phyloP scores from a whole-genome alignment of 176 grass and related monocot genomes.

The Saccharum spontaneum region DNA sequence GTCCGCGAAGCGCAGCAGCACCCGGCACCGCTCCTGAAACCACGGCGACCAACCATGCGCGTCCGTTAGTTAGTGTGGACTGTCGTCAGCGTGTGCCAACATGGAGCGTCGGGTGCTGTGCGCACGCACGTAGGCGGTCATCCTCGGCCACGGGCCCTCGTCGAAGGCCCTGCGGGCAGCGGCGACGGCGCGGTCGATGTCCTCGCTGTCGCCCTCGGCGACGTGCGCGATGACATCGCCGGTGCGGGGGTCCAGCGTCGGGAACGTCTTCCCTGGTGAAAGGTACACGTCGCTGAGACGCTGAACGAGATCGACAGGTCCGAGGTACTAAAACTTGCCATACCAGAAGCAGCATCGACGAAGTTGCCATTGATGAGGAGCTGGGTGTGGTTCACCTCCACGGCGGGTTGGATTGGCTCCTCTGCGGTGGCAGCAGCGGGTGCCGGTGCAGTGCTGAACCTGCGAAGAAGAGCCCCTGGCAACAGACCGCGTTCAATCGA shows the following conservation, averaged over 20 bases:
- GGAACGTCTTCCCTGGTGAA: constrained; percentile 67
- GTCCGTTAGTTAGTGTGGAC: not conserved
- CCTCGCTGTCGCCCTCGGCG: constrained; percentile 67
- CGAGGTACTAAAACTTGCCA: not conserved
- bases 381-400: constrained; percentile 77
- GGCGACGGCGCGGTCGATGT: constrained; percentile 55
- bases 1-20: constrained; percentile 77
- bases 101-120: not conserved
- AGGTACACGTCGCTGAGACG: not conserved
- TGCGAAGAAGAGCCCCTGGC: constrained; percentile 38
- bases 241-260: constrained; percentile 74
- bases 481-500: not conserved
- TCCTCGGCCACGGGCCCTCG: constrained; percentile 82
- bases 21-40: constrained; percentile 75
- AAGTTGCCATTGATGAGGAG: constrained; percentile 90
- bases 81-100: not conserved
- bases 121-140: constrained; percentile 76
- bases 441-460: constrained; percentile 54
- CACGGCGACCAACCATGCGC: not conserved
- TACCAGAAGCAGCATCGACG: constrained; percentile 86
- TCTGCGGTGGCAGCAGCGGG: constrained; percentile 33
- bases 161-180: constrained; percentile 83
- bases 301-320: not conserved
- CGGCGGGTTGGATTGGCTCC: constrained; percentile 61
- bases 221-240: constrained; percentile 78